phyloP scores from a whole-genome alignment of 352 stramenopile species.

The Globisporangium parvum region DNA sequence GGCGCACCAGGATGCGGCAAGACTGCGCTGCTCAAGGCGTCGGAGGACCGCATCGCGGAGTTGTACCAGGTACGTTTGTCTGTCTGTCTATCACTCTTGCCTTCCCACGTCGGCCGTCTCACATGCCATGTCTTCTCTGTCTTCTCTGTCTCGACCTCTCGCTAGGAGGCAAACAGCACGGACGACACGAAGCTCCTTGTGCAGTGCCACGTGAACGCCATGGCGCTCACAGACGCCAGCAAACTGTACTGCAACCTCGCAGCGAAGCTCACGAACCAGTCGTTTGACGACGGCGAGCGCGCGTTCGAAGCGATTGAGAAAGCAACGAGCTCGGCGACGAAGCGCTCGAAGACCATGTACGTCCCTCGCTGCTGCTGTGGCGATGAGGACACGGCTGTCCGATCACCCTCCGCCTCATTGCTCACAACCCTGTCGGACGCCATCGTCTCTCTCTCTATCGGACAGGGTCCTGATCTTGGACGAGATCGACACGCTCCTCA shows the following conservation, averaged over 20 bases:
- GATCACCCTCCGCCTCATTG: background rate
- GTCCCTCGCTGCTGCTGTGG: conserved; percentile 2
- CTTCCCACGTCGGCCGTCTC: background rate
- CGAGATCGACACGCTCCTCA: conserved; percentile 74
- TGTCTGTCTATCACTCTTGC: background rate
- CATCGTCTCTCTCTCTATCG: background rate
- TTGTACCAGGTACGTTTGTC: conserved; percentile 38
- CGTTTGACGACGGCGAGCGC: conserved; percentile 31
- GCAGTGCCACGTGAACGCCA: conserved; percentile 65
- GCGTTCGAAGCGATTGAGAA: conserved; percentile 68
- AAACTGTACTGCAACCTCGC: conserved; percentile 57
- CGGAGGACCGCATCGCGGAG: conserved; percentile 37
- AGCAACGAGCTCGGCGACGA: conserved; percentile 31
- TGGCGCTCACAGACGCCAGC: conserved; percentile 44
- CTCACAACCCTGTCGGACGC: background rate
- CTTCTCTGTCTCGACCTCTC: background rate
- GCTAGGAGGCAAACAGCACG: conserved; percentile 15
- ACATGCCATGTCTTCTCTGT: background rate
- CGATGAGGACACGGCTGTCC: background rate
- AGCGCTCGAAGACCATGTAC: conserved; percentile 52
- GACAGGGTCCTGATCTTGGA: conserved; percentile 36
- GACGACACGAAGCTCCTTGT: conserved; percentile 31
- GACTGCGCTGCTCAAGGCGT: conserved; percentile 58
- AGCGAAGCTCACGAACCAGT: conserved; percentile 37
- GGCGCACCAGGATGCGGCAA: conserved; percentile 76